A percentile compares a stretch with the other conserved stretches of the same genome.
These are phyloP conservation scores for Cryptococcus maquisensis DNA, from an alignment of 1,284 basidiomycete genomes.

Conservation along the genomic window DNA sequence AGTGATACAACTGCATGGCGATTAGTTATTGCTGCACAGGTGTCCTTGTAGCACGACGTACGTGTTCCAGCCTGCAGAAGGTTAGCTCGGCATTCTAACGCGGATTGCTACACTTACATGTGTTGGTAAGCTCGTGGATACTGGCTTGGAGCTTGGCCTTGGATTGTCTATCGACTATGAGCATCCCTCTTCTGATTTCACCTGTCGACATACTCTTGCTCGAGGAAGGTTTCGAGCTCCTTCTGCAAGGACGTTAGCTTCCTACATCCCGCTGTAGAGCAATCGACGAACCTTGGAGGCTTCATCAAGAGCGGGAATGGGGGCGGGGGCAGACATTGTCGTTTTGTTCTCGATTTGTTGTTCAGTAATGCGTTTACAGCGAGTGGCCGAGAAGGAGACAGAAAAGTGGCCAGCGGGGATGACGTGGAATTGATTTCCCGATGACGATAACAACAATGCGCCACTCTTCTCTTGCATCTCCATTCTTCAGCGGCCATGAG, in stretches of 20 bases:
- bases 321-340: conserved; percentile 28
- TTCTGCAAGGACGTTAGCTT: conserved; percentile 54
- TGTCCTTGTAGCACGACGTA: conserved; percentile 47
- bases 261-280: neutral
- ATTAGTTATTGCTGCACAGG: neutral
- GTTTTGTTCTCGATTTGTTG: neutral
- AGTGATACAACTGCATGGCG: conserved; percentile 67
- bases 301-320: conserved; percentile 64
- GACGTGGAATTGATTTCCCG: conserved; percentile 2
- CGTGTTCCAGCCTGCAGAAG: conserved; percentile 69
- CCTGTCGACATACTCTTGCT: conserved; percentile 57
- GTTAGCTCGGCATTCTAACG: neutral
- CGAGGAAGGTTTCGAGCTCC: conserved; percentile 78
- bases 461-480: neutral
- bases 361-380: neutral
- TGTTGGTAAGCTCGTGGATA: conserved; percentile 51
- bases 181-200: neutral
- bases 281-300: conserved; percentile 60
- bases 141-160: conserved; percentile 69
- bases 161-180: conserved; percentile 55
- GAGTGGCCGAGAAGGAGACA: neutral
- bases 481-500: conserved; percentile 46
- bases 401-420: neutral
- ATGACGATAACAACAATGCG: neutral
- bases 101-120: conserved; percentile 26